phyloP scores from a whole-genome alignment of 805 yeast species.

The Clavispora santaluciae region DNA sequence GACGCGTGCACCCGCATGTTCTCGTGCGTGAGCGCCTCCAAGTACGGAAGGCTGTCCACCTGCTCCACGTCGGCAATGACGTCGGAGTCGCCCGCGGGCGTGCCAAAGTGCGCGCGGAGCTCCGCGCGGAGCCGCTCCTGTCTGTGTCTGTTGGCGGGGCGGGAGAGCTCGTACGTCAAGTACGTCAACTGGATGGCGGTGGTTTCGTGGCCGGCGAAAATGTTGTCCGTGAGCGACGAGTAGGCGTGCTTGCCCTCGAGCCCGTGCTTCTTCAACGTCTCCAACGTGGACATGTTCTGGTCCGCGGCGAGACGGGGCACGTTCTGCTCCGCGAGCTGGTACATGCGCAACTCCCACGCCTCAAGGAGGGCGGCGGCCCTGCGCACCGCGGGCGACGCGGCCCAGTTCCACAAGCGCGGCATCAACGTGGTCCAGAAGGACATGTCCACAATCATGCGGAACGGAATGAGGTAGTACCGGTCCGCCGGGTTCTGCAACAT shows the following conservation, averaged over 20 bases:
- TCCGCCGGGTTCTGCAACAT: constrained; percentile 37
- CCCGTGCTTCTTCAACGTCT: constrained; percentile 30
- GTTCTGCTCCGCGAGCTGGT: constrained; percentile 30
- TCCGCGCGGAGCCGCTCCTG: constrained; percentile 50
- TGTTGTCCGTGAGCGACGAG: constrained; percentile 50
- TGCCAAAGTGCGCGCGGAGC: constrained; percentile 32
- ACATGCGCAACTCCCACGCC: constrained; percentile 42
- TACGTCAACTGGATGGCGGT: constrained; percentile 44
- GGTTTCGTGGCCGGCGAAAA: constrained; percentile 76
- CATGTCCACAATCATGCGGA: constrained; percentile 49
- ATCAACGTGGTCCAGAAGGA: constrained; percentile 62
- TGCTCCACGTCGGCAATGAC: constrained; percentile 28
- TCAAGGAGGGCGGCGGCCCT: constrained; percentile 37
- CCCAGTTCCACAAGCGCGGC: constrained; percentile 51
- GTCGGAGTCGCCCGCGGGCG: constrained; percentile 16
- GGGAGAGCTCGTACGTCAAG: constrained; percentile 53
- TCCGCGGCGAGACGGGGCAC: constrained; percentile 16
- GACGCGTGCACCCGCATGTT: constrained; percentile 60
- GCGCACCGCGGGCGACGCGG: constrained; percentile 37
- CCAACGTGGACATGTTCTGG: constrained; percentile 28
- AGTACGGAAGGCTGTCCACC: constrained; percentile 51
- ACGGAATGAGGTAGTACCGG: constrained; percentile 39
- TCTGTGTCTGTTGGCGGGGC: constrained; percentile 39
- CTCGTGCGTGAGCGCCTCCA: constrained; percentile 62
- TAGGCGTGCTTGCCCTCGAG: constrained; percentile 31